Evolutionary conservation across 2,329 filamentous ascomycete species (phyloP).

Genomic region (Teratosphaeria epicoccoides): DNA sequence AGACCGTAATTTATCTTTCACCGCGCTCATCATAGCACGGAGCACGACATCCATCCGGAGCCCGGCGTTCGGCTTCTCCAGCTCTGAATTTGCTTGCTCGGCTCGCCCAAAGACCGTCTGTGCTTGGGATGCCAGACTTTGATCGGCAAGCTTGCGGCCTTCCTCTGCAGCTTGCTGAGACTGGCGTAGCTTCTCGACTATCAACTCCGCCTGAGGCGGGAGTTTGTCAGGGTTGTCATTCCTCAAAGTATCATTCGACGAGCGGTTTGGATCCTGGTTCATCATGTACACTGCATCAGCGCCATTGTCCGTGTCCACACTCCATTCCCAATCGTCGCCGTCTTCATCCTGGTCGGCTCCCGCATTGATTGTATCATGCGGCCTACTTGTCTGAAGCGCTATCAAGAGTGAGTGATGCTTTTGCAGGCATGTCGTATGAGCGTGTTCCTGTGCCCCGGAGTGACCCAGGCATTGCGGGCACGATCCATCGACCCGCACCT

Average conservation of each 20-base stretch:
- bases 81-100: background rate
- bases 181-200: background rate
- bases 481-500: background rate
- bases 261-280: conserved; percentile 1
- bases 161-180: background rate
- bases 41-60: conserved; percentile 1
- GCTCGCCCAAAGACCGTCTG: background rate
- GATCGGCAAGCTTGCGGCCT: background rate
- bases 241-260: background rate
- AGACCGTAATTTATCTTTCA: conserved; percentile 2
- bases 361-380: background rate
- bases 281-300: conserved; percentile 4
- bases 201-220: background rate
- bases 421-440: background rate
- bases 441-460: background rate
- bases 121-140: background rate
- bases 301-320: conserved; percentile 4
- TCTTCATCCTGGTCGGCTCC: background rate
- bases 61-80: background rate
- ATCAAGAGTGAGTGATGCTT: background rate
- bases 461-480: background rate
- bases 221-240: conserved; percentile 1
- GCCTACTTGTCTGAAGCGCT: background rate
- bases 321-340: background rate
- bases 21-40: conserved; percentile 2